Evolutionary conservation across 805 yeast species (phyloP), one percentile per base, ranked within the genome.

Genomic region (Pichia manshurica): DNA sequence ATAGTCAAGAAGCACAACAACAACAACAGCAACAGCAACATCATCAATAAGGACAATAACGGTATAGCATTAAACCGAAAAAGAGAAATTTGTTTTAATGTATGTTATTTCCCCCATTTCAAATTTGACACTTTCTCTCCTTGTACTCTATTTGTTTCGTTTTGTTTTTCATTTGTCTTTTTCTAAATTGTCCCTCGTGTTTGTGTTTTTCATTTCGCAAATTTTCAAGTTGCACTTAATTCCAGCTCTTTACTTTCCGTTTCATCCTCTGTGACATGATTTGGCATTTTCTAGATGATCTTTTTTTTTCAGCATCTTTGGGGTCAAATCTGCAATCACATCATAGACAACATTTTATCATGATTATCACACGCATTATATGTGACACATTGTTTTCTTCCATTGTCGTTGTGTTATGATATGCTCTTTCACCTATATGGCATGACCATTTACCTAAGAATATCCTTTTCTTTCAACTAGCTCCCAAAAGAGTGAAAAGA

Each of bases 1-100:
- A 53, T 45, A 58, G 59, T 51, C 60, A 57, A 33, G 60, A 62
- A 35, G 68, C 60, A 45, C 62, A 62, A 29, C 55, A 50, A 44
- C 69, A 63, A 46, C 66, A 56, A 19, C 62, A 22, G 19, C 19
- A 36, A 36, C 20, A 17, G 6, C 29, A 25, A n/a, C 12, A 38
- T 7, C 41, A 16, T 17, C 29, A 38, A 28, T 21, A 29, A 41
- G 16, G 36, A 17, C 32, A 21, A 13, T 31, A 40, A 40, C n/a
- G 13, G 25, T 15, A 17, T 35, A 47, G 51, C 34, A 48, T 42
- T 25, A 7, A 25, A 25, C 10, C 29, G 10, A 25, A 25, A 25
- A 25, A 25, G 7, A 25, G 7, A 25, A 8, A 8, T 10, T 25
- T 25, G 29, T 8, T 10, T 25, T 25, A 25, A 8, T 25, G 29